Conservation (phyloP, 163 green algal species). For the Scenedesmus sp. region DNA sequence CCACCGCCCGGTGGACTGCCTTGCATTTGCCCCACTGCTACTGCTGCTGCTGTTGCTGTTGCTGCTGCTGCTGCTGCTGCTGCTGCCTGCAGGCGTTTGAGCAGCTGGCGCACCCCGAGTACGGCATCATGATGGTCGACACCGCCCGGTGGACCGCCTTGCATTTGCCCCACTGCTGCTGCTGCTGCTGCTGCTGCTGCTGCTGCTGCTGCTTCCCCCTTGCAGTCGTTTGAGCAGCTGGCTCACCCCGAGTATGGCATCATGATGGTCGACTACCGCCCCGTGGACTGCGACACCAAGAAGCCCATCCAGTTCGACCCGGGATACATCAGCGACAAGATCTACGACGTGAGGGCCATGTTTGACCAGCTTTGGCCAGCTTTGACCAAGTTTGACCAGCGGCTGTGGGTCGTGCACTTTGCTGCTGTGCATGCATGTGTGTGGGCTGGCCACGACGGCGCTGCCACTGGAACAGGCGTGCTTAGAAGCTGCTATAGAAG, state of each 20-base stretch:
- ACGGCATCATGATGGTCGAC: slow-evolving; percentile 51
- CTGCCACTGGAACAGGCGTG: too few species aligned
- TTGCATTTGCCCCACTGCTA: neutral
- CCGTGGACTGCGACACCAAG: slow-evolving; percentile 46
- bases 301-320: slow-evolving; percentile 40
- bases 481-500: too few species aligned
- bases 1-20: slow-evolving; percentile 35
- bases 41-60: neutral
- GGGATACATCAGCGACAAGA: slow-evolving; percentile 46
- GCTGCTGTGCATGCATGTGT: too few species aligned
- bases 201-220: neutral
- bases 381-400: too few species aligned
- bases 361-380: neutral
- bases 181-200: neutral
- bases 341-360: neutral
- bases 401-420: too few species aligned
- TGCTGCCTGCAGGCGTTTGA: slow-evolving; percentile 17
- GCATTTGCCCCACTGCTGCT: neutral
- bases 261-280: slow-evolving; percentile 48
- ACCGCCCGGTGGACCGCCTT: slow-evolving; percentile 34
- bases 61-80: neutral
- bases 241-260: slow-evolving; percentile 43
- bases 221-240: slow-evolving; percentile 34
- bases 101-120: slow-evolving; percentile 35
- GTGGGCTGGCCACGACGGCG: too few species aligned